Conservation (phyloP, 2,329 filamentous ascomycete species). For the Fusarium fujikuroi region DNA sequence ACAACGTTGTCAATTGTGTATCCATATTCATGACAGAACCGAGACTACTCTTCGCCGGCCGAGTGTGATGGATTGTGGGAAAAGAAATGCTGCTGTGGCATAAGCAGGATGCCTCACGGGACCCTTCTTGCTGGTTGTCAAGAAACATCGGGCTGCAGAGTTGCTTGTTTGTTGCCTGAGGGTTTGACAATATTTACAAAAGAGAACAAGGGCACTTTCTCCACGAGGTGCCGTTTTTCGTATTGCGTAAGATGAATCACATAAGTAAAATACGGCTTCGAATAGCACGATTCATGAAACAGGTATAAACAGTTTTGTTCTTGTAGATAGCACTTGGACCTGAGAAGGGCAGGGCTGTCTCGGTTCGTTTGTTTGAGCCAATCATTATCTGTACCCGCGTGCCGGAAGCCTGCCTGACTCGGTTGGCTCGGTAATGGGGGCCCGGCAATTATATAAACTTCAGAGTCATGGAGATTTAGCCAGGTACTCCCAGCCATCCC, state of each 20-base stretch:
- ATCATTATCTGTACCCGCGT: not conserved
- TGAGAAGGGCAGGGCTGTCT: not conserved
- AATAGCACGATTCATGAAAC: too few relatives aligned
- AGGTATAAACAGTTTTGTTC: too few relatives aligned
- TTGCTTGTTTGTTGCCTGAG: not conserved
- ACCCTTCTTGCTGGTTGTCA: too few relatives aligned
- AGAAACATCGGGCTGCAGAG: not conserved
- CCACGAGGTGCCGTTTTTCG: fast-evolving
- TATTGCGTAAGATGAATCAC: not conserved
- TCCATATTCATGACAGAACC: not conserved
- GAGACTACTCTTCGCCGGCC: fast-evolving
- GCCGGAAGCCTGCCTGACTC: not conserved
- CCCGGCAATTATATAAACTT: not conserved
- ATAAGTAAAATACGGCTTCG: too few relatives aligned
- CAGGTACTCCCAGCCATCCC: not conserved
- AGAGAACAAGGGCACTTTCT: fast-evolving
- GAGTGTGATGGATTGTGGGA: not conserved
- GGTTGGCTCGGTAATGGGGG: not conserved
- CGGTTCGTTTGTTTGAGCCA: not conserved
- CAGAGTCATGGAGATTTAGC: fast-evolving
- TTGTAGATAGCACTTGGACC: too few relatives aligned
- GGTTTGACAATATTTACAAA: not conserved
- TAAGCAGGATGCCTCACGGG: not conserved
- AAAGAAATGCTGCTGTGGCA: not conserved
- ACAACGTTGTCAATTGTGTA: not conserved